Conservation (phyloP, 805 yeast species). For the Saccharomycopsis sp. region DNA sequence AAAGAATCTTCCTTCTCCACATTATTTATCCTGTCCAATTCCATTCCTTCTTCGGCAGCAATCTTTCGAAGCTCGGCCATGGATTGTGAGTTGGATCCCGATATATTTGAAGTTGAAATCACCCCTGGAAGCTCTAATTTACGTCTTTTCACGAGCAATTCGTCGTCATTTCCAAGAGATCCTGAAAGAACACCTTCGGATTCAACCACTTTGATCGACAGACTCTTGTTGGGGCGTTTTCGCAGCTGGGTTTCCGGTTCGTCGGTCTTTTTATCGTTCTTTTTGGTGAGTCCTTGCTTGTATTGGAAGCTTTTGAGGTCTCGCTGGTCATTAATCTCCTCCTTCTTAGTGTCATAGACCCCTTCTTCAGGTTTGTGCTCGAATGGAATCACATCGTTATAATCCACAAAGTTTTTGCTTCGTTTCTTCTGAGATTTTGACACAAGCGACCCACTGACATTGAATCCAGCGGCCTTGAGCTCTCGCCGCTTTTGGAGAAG, state of each 20-base stretch:
- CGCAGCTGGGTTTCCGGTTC: constrained; percentile 25
- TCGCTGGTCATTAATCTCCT: constrained; percentile 36
- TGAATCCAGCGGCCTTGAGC: constrained; percentile 72
- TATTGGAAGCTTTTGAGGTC: constrained; percentile 38
- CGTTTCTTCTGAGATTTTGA: constrained; percentile 43
- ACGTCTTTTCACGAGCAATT: constrained; percentile 31
- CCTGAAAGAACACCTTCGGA: constrained; percentile 2
- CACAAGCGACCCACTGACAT: constrained; percentile 24
- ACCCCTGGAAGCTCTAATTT: constrained; percentile 31
- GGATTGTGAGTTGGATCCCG: not conserved
- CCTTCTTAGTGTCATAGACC: constrained; percentile 60
- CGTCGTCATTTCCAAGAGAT: constrained; percentile 7
- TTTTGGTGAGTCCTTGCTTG: constrained; percentile 27
- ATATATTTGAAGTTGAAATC: constrained; percentile 24
- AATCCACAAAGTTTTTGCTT: constrained; percentile 65
- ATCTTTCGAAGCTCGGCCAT: constrained; percentile 1
- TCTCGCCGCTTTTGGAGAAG: constrained; percentile 74
- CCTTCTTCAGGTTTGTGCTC: constrained; percentile 68
- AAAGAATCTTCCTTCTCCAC: constrained; percentile 20
- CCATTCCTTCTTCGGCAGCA: constrained; percentile 25
- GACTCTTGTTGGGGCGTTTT: constrained; percentile 11
- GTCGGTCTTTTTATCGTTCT: constrained; percentile 27
- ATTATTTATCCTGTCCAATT: constrained; percentile 24
- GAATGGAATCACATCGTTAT: constrained; percentile 76
- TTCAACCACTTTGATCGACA: not conserved